phyloP scores from a whole-genome alignment of 345 rosid species.

The Eucalyptus caleyi region DNA sequence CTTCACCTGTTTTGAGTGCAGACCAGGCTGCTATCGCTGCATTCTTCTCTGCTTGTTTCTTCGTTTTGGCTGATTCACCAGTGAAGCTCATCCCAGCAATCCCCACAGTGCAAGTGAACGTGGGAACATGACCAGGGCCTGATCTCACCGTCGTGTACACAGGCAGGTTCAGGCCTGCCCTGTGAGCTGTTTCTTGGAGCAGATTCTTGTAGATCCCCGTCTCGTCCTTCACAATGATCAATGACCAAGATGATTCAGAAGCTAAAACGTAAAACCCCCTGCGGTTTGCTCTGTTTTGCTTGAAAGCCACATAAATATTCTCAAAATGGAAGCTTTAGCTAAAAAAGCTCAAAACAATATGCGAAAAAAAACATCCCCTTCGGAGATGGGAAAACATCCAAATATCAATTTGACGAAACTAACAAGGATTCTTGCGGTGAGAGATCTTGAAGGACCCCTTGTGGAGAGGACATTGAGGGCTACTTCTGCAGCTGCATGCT shows the following conservation, averaged over 20 bases:
- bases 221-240: conserved; percentile 55
- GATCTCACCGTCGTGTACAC: conserved; percentile 80
- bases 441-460: conserved; percentile 90
- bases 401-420: neutral
- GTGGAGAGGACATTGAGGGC: conserved; percentile 84
- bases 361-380: neutral
- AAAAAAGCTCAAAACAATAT: neutral
- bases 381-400: neutral
- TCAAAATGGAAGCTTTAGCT: neutral
- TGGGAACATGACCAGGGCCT: conserved; percentile 92
- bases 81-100: conserved; percentile 81
- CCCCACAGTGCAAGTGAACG: conserved; percentile 84
- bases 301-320: neutral
- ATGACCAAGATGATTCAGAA: neutral
- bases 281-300: neutral
- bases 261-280: neutral
- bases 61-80: conserved; percentile 89
- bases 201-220: conserved; percentile 97
- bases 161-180: conserved; percentile 88
- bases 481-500: conserved; percentile 98
- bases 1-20: conserved; percentile 67
- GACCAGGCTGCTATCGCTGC: conserved; percentile 99
- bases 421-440: conserved; percentile 92
- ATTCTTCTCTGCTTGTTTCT: conserved; percentile 98
- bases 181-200: conserved; percentile 87